Percentiles rank a stretch among this genome's conserved stretches.
These are phyloP conservation scores for Colletotrichum sp. DNA, from an alignment of 2,329 filamentous ascomycete species.

Conservation along the genomic window DNA sequence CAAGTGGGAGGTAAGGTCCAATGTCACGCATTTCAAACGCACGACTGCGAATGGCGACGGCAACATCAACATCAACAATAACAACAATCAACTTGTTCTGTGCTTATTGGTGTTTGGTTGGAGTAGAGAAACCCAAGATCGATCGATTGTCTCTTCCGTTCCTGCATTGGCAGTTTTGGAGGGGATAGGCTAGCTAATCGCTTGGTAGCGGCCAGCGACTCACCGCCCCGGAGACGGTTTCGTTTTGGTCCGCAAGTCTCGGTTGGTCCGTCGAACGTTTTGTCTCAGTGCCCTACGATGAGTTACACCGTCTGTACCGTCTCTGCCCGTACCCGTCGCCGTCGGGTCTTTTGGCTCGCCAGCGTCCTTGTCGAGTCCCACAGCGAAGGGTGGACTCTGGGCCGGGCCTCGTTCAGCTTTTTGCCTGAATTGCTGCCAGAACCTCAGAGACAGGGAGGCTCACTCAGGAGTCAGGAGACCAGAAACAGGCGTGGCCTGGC, in stretches of 20 bases:
- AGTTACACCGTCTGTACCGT: background rate
- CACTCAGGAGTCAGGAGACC: background rate
- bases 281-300: background rate
- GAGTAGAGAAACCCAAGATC: background rate
- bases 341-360: background rate
- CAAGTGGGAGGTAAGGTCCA: background rate
- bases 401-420: background rate
- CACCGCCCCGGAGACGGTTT: background rate
- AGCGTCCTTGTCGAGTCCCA: conserved; percentile 1
- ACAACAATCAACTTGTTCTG: background rate
- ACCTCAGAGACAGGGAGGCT: background rate
- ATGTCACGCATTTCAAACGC: background rate
- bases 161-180: background rate
- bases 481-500: background rate
- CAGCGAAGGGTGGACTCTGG: background rate
- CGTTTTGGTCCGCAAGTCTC: conserved; percentile 8
- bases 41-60: background rate
- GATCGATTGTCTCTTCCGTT: conserved; percentile 3
- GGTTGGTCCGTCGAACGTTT: conserved; percentile 3
- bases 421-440: conserved; percentile 1
- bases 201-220: background rate
- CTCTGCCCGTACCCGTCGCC: background rate
- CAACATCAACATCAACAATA: background rate
- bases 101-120: background rate
- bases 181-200: background rate